Evolutionary conservation across 2,329 filamentous ascomycete genomes (phyloP), one percentile per base, ranked within the genome.

Genomic region (Cadophora sp.): DNA sequence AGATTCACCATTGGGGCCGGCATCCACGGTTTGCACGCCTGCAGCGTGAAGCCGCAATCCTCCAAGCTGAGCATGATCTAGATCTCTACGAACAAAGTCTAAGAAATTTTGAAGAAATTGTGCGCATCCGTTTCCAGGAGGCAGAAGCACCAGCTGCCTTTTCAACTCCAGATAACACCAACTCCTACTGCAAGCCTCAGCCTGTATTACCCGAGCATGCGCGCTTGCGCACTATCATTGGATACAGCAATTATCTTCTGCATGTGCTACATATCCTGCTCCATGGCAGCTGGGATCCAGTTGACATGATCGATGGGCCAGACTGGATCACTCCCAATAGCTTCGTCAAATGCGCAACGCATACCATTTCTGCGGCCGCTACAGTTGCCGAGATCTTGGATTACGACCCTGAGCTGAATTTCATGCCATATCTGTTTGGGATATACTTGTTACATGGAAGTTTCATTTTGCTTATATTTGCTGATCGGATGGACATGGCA

Each of bases 401-500:
- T 1, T 77, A 81, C n/a, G 84, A 86, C 69, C 82, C 82, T 3
- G 83, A 85, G 68, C 77, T 85, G 37, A 81, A 80, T 0, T 85
- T 85, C 62, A 85, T 85, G 82, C 83, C 84, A 1, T 85, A 84
- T 71, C 76, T 85, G 3, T 85, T 85, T 62, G 83, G 84, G 0
- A 84, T 85, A 8, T 86, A 86, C 65, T 77, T 86, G 0, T 77
- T 85, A 4, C 83, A 85, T 62, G 83, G 83, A 0, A 85, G 83
- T 69, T 84, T 85, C 60, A 81, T 84, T 24, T 76, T 85, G 6
- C 76, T 85, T 3, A 73, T 85, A 0, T 83, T 85, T 61, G 82
- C 83, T 9, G 84, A 85, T 69, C 79, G 82, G 8, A 82, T 85
- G 81, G 81, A 83, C 67, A 77, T 83, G 0, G 82, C 81, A 2